These are phyloP conservation scores for Colletotrichum spaethianum DNA, from an alignment of 2,329 filamentous ascomycete genomes.

Conservation along the genomic window DNA sequence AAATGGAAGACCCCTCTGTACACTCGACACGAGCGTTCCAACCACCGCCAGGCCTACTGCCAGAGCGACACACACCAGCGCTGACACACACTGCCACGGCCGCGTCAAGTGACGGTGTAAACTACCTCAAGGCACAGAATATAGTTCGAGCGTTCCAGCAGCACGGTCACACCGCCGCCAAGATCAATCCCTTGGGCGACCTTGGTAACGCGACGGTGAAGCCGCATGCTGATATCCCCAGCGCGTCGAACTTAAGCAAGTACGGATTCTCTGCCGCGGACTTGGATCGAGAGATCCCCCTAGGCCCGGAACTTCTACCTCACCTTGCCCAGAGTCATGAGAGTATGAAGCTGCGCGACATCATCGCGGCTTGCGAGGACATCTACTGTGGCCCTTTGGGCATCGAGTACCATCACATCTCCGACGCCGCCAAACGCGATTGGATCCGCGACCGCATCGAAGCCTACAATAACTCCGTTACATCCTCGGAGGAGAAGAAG, in stretches of 20 bases:
- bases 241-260: constrained; percentile 91
- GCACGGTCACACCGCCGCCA: constrained; percentile 96
- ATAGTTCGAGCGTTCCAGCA: constrained; percentile 98
- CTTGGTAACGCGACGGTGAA: constrained; percentile 86
- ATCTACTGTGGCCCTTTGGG: constrained; percentile 97
- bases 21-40: constrained; percentile 97
- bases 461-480: constrained; percentile 93
- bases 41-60: constrained; percentile 91
- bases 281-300: constrained; percentile 88
- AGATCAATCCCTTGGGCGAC: constrained; percentile 95
- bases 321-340: constrained; percentile 90
- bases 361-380: constrained; percentile 90
- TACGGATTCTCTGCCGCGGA: constrained; percentile 97
- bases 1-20: constrained; percentile 98
- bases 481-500: constrained; percentile 97
- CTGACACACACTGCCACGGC: constrained; percentile 78
- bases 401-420: constrained; percentile 98
- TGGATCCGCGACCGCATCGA: constrained; percentile 97
- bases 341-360: constrained; percentile 98
- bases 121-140: constrained; percentile 97
- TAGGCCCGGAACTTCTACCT: constrained; percentile 94
- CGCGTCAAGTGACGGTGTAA: constrained; percentile 83
- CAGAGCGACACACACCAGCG: constrained; percentile 79
- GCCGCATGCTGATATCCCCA: constrained; percentile 81
- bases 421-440: constrained; percentile 95